phyloP scores from a whole-genome alignment of 768 basidiomycete species.

The Mycena venus region DNA sequence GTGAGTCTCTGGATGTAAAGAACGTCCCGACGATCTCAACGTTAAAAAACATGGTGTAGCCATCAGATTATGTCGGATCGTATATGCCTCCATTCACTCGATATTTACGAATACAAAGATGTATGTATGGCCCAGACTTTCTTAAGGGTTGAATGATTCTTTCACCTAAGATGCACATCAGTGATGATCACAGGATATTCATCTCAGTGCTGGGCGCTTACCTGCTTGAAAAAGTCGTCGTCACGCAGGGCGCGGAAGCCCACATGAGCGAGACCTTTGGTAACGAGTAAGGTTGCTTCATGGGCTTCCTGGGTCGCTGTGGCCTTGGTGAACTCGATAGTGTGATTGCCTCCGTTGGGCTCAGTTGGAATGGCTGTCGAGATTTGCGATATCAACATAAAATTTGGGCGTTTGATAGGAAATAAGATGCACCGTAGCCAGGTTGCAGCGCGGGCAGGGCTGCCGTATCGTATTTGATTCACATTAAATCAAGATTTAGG shows the following conservation, averaged over 20 bases:
- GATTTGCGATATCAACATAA: constrained; percentile 26
- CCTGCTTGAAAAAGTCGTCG: constrained; percentile 67
- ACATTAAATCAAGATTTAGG: constrained; percentile 16
- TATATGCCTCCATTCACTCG: no score
- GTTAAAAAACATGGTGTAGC: no score
- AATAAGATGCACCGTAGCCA: constrained; percentile 58
- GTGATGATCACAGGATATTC: background rate
- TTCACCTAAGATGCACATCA: constrained; percentile 20
- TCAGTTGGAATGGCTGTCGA: constrained; percentile 77
- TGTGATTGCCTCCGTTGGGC: constrained; percentile 82
- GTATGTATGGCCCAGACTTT: background rate
- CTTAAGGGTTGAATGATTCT: constrained; percentile 26
- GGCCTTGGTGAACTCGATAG: constrained; percentile 72
- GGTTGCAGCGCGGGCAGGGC: constrained; percentile 77
- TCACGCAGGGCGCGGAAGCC: constrained; percentile 73
- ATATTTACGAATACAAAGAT: constrained; percentile 21
- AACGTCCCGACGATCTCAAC: no score
- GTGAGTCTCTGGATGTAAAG: no score
- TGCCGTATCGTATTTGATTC: constrained; percentile 44
- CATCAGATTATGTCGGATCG: no score
- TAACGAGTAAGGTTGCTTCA: constrained; percentile 64
- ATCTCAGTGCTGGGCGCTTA: constrained; percentile 42
- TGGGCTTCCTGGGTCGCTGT: constrained; percentile 75
- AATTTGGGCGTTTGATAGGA: constrained; percentile 37
- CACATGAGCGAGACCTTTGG: constrained; percentile 73